phyloP scores from a whole-genome alignment of 352 stramenopile genomes.

The Aphanomyces stellatus region DNA sequence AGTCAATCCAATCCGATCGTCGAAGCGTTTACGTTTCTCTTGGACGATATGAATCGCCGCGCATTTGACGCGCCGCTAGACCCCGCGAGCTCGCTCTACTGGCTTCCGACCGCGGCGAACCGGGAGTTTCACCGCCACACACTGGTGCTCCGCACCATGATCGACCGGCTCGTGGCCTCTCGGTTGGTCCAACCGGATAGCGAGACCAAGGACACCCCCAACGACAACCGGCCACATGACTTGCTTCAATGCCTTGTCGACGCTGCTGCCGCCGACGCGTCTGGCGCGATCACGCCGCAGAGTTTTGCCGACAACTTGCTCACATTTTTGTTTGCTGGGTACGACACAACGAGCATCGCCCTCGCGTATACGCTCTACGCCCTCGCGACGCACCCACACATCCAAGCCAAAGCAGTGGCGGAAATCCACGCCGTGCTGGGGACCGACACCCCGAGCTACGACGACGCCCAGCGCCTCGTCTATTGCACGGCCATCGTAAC shows the following conservation, averaged over 20 bases:
- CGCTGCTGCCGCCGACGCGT: slow-evolving; percentile 2
- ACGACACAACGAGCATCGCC: slow-evolving; percentile 65
- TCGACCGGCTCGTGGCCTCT: not conserved
- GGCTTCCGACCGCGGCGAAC: not conserved
- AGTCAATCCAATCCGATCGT: not conserved
- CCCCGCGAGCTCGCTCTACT: not conserved
- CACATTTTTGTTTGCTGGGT: slow-evolving; percentile 78
- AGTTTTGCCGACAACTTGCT: slow-evolving; percentile 59
- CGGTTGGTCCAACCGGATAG: not conserved
- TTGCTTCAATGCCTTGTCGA: slow-evolving; percentile 19
- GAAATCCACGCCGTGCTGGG: slow-evolving; percentile 27
- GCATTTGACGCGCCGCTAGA: not conserved
- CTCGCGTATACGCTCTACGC: slow-evolving; percentile 74
- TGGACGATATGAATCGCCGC: slow-evolving; percentile 2
- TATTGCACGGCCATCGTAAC: slow-evolving; percentile 62
- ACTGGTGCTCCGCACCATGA: not conserved
- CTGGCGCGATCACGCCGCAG: slow-evolving; percentile 23
- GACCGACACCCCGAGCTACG: slow-evolving; percentile 27
- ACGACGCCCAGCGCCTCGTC: slow-evolving; percentile 44
- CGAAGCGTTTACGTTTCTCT: slow-evolving; percentile 2
- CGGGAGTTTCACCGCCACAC: not conserved
- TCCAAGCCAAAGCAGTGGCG: slow-evolving; percentile 49
- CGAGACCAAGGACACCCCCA: not conserved
- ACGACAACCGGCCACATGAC: too few relatives aligned
- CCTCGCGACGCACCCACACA: slow-evolving; percentile 42